These are phyloP conservation scores for Geotrichum klebahnii DNA, from an alignment of 1,139 yeast genomes.

Conservation along the genomic window DNA sequence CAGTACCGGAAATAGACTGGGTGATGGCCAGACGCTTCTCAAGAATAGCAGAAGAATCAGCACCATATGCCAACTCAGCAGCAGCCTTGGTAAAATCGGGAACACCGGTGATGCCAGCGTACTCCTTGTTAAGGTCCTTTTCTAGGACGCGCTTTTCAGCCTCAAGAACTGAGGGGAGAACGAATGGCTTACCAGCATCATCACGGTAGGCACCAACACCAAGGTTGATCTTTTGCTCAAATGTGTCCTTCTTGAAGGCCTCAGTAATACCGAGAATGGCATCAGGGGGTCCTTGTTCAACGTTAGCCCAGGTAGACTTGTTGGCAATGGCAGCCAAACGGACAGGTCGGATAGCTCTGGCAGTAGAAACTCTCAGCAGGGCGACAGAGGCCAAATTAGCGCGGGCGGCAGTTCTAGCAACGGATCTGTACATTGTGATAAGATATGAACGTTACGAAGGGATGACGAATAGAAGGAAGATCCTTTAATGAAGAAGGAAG, in stretches of 20 bases:
- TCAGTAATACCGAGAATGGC: constrained; percentile 63
- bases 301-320: constrained; percentile 39
- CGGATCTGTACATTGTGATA: constrained; percentile 20
- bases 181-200: constrained; percentile 89
- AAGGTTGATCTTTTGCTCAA: constrained; percentile 68
- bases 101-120: constrained; percentile 78
- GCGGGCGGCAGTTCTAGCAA: constrained; percentile 20
- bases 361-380: constrained; percentile 10
- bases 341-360: constrained; percentile 12
- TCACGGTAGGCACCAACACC: constrained; percentile 98
- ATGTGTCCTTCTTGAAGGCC: constrained; percentile 47
- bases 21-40: constrained; percentile 54
- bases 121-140: constrained; percentile 76
- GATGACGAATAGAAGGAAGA: not conserved
- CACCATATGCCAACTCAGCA: constrained; percentile 56
- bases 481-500: not conserved
- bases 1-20: constrained; percentile 71
- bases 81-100: constrained; percentile 73
- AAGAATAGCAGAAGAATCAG: constrained; percentile 39
- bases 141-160: constrained; percentile 45
- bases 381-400: constrained; percentile 13
- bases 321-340: constrained; percentile 11
- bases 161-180: constrained; percentile 71
- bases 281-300: constrained; percentile 61
- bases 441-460: no score